A percentile compares a stretch with the other conserved stretches of the same genome.
These are phyloP conservation scores for Pseudovirgaria hyperparasitica DNA, from an alignment of 2,329 filamentous ascomycete species.

Conservation along the genomic window DNA sequence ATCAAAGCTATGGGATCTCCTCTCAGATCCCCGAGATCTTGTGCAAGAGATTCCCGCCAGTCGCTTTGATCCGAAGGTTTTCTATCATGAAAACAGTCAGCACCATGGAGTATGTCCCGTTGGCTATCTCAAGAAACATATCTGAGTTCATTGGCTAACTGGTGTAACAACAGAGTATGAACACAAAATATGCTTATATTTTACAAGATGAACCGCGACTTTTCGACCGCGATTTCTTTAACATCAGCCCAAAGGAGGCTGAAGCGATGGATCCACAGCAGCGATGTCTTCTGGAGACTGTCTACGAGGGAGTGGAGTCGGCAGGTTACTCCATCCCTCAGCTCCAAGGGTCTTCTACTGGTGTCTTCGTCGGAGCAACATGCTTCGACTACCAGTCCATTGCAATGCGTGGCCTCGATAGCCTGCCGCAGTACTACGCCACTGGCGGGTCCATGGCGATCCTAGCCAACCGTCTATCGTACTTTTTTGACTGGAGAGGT, in stretches of 20 bases:
- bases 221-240: slow-evolving; percentile 11
- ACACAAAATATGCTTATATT: slow-evolving; percentile 6
- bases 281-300: slow-evolving; percentile 8
- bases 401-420: not conserved
- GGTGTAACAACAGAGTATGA: no score
- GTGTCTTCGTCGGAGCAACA: slow-evolving; percentile 2
- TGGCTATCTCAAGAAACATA: not conserved
- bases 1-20: slow-evolving; percentile 16
- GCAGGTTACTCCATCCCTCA: slow-evolving; percentile 2
- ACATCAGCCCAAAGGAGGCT: slow-evolving; percentile 6
- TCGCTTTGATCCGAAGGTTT: slow-evolving; percentile 18
- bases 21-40: slow-evolving; percentile 13
- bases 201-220: slow-evolving; percentile 5
- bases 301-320: slow-evolving; percentile 6
- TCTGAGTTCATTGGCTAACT: not conserved
- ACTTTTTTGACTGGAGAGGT: slow-evolving; percentile 18
- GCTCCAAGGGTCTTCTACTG: slow-evolving; percentile 5
- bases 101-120: slow-evolving; percentile 2
- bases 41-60: slow-evolving; percentile 11
- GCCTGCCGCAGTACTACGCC: slow-evolving; percentile 7
- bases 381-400: not conserved
- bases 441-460: slow-evolving; percentile 15
- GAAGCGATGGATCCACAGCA: slow-evolving; percentile 8
- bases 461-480: slow-evolving; percentile 16
- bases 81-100: slow-evolving; percentile 7